Percentiles rank a stretch among this genome's conserved stretches.
phyloP scores from a whole-genome alignment of 345 rosid species.

The Salix dunnii region DNA sequence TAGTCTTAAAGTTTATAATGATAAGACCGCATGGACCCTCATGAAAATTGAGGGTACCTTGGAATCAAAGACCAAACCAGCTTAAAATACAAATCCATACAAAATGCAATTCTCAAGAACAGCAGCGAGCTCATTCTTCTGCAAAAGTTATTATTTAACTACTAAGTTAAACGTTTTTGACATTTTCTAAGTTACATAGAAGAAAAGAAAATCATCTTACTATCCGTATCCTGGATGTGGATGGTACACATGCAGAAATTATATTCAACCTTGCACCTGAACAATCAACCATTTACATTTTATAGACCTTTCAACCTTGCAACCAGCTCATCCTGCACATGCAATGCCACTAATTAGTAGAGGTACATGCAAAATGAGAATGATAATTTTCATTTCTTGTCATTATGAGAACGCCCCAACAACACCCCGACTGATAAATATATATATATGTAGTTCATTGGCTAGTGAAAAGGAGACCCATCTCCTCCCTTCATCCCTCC shows the following conservation, averaged over 20 bases:
- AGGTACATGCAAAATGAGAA: neutral
- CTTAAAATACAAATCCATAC: neutral
- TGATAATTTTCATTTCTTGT: neutral
- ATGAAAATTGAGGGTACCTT: neutral
- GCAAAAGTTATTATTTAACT: neutral
- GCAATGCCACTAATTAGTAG: conserved; percentile 5
- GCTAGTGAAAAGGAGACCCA: neutral
- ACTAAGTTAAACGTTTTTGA: neutral
- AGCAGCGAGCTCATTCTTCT: neutral
- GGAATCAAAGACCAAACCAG: neutral
- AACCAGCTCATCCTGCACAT: conserved; percentile 81
- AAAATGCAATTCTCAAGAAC: neutral
- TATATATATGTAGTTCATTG: neutral
- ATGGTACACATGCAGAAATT: neutral
- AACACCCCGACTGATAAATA: neutral
- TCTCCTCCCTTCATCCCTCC: neutral
- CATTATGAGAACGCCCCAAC: neutral
- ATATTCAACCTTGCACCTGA: neutral
- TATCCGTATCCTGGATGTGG: neutral
- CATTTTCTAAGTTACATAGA: conserved; percentile 13
- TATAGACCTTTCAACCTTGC: conserved; percentile 48
- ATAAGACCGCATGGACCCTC: neutral
- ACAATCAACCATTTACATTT: conserved; percentile 36
- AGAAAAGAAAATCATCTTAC: conserved; percentile 14
- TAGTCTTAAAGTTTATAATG: neutral